Percentiles rank a stretch among this genome's conserved stretches.
phyloP scores from a whole-genome alignment of 73 alveolate species.

The Paramecium primaurelia region DNA sequence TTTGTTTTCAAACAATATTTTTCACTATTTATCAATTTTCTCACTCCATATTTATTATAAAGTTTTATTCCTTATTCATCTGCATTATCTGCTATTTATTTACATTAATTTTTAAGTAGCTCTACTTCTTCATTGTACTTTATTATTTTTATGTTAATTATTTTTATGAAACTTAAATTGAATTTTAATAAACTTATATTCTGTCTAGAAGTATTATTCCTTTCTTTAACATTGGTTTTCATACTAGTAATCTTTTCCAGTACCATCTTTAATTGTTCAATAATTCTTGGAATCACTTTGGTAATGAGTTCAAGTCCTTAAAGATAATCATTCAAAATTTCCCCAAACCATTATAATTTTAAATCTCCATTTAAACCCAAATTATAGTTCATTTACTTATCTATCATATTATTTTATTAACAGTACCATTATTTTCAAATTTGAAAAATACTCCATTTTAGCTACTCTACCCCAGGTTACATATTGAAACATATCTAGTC shows the following conservation, averaged over 20 bases:
- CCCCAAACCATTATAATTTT: constrained; percentile 24
- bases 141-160: neutral
- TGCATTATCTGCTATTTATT: neutral
- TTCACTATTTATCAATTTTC: neutral
- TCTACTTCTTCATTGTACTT: neutral
- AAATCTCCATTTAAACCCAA: neutral
- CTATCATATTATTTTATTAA: neutral
- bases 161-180: neutral
- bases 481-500: neutral
- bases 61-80: neutral
- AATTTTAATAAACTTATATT: neutral
- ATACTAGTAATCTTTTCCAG: neutral
- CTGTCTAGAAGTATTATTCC: neutral
- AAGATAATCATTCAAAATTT: neutral
- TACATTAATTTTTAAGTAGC: neutral
- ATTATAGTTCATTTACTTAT: neutral
- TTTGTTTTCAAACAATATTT: neutral
- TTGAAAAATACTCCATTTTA: neutral
- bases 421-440: neutral
- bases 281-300: neutral
- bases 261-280: neutral
- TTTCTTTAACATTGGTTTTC: neutral
- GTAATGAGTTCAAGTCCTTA: neutral
- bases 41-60: neutral
- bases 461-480: neutral